Percentiles rank a stretch among this genome's conserved stretches.
These are phyloP conservation scores for Lipomyces sp. DNA, from an alignment of 805 yeast species.

Conservation along the genomic window DNA sequence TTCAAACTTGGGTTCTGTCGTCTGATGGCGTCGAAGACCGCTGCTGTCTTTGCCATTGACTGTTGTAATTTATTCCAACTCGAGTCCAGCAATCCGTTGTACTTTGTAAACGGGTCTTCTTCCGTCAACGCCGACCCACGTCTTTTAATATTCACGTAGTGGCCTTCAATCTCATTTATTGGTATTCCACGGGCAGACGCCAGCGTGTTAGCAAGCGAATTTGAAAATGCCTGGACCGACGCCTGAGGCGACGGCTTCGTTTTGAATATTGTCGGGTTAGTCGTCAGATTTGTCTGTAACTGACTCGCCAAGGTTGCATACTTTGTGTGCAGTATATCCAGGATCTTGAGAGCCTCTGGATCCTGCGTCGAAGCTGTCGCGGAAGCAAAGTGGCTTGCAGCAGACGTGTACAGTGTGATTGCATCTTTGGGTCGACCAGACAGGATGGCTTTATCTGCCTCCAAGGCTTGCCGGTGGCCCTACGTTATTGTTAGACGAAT, in stretches of 20 bases:
- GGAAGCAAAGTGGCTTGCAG: constrained; percentile 33
- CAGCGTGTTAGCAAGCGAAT: constrained; percentile 25
- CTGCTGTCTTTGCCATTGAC: constrained; percentile 32
- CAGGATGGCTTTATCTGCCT: constrained; percentile 37
- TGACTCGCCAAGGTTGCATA: constrained; percentile 27
- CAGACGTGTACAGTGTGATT: constrained; percentile 28
- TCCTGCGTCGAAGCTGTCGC: constrained; percentile 30
- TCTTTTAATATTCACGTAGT: constrained; percentile 22
- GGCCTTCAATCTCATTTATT: constrained; percentile 17
- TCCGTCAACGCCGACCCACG: constrained; percentile 13
- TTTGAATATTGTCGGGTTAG: constrained; percentile 27
- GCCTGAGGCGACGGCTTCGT: constrained; percentile 4
- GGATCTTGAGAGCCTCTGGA: constrained; percentile 25
- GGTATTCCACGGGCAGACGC: constrained; percentile 44
- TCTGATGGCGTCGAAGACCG: constrained; percentile 33
- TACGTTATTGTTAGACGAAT: constrained; percentile 2
- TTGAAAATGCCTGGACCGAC: constrained; percentile 9
- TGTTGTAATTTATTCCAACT: constrained; percentile 27
- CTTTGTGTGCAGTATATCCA: constrained; percentile 26
- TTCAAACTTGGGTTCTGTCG: constrained; percentile 8
- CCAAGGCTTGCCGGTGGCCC: constrained; percentile 36
- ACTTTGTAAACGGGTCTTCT: constrained; percentile 41
- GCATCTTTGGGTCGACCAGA: constrained; percentile 36
- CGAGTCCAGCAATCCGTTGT: constrained; percentile 36
- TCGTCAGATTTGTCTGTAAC: constrained; percentile 19